A percentile compares a stretch with the other conserved stretches of the same genome.
Evolutionary conservation across 23 red algal species (phyloP).

Genomic region (Cyanidium caldarium): DNA sequence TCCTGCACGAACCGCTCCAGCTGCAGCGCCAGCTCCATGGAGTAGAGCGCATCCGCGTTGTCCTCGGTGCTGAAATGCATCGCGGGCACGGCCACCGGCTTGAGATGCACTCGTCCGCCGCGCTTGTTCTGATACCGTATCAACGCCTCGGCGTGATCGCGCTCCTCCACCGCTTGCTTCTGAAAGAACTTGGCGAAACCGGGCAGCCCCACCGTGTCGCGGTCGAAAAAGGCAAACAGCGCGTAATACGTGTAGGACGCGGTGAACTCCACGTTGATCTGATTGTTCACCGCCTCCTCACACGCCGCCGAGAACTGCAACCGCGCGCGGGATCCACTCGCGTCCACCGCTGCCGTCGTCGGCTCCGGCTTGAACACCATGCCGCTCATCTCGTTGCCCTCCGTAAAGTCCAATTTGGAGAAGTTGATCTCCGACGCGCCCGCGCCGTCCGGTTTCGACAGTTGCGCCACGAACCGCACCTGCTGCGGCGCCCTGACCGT

Average conservation of each 20-base stretch:
- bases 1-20: slow-evolving; percentile 86
- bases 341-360: slow-evolving; percentile 4
- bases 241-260: slow-evolving; percentile 87
- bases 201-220: slow-evolving; percentile 76
- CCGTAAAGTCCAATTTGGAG: slow-evolving; percentile 38
- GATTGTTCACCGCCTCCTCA: slow-evolving; percentile 77
- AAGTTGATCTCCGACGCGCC: slow-evolving; percentile 60
- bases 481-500: too few species aligned
- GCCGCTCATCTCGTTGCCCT: slow-evolving; percentile 37
- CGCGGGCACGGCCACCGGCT: slow-evolving; percentile 79
- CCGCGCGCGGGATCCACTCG: slow-evolving; percentile 30
- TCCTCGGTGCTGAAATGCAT: slow-evolving; percentile 68
- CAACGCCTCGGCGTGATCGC: slow-evolving; percentile 64
- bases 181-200: slow-evolving; percentile 93
- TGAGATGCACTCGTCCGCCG: slow-evolving; percentile 59
- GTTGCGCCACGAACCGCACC: too few species aligned
- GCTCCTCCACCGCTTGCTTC: slow-evolving; percentile 57
- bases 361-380: slow-evolving; percentile 59
- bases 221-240: slow-evolving; percentile 81
- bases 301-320: slow-evolving; percentile 35
- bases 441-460: too few species aligned
- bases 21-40: slow-evolving; percentile 83
- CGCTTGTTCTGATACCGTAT: slow-evolving; percentile 81
- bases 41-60: slow-evolving; percentile 66
- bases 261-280: slow-evolving; percentile 97